Evolutionary conservation across 1,284 basidiomycete genomes (phyloP).

Genomic region (Microbotryomycetes sp.): DNA sequence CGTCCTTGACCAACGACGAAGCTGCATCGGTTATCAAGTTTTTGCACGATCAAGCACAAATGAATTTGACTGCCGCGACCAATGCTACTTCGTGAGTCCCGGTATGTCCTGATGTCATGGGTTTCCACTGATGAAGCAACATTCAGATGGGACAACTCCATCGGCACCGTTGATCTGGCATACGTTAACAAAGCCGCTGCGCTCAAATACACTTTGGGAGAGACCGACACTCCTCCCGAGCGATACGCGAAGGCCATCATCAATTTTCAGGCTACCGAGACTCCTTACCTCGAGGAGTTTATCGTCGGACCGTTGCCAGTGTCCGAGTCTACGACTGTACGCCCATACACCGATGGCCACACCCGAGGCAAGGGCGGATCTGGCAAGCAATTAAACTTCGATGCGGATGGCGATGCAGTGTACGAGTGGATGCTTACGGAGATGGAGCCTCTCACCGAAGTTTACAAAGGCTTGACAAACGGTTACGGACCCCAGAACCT

Average conservation of each 20-base stretch:
- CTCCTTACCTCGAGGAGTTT: slow-evolving; percentile 35
- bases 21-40: slow-evolving; percentile 35
- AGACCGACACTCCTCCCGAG: slow-evolving; percentile 25
- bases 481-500: background rate
- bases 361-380: slow-evolving; percentile 28
- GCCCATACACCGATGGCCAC: slow-evolving; percentile 7
- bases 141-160: slow-evolving; percentile 37
- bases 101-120: background rate
- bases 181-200: slow-evolving; percentile 37
- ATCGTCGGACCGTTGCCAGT: slow-evolving; percentile 40
- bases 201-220: slow-evolving; percentile 23
- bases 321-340: slow-evolving; percentile 16
- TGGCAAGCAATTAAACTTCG: slow-evolving; percentile 30
- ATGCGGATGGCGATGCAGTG: slow-evolving; percentile 24
- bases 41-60: slow-evolving; percentile 32
- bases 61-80: slow-evolving; percentile 38
- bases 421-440: slow-evolving; percentile 16
- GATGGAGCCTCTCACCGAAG: slow-evolving; percentile 36
- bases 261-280: slow-evolving; percentile 28
- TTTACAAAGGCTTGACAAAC: slow-evolving; percentile 3
- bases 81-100: slow-evolving; percentile 27
- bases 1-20: slow-evolving; percentile 34
- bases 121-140: too few species aligned
- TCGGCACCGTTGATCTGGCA: slow-evolving; percentile 37
- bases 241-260: slow-evolving; percentile 36